phyloP scores from a whole-genome alignment of 2,329 filamentous ascomycete species.

The Ophiostoma populinum region DNA sequence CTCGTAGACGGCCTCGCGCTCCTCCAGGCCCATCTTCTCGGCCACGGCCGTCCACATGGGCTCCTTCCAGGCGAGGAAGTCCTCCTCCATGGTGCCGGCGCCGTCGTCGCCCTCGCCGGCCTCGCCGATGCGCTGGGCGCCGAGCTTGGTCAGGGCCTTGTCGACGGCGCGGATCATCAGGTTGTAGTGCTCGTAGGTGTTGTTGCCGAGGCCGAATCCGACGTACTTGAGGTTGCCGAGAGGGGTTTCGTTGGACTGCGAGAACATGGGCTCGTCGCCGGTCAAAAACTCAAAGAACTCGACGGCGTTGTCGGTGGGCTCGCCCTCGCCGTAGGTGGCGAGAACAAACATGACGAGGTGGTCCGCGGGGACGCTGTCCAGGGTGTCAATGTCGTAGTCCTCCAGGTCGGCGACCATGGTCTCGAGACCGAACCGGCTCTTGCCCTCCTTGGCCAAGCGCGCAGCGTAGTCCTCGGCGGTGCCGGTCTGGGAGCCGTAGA shows the following conservation, averaged over 20 bases:
- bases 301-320: constrained; percentile 95
- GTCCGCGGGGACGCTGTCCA: constrained; percentile 75
- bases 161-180: constrained; percentile 90
- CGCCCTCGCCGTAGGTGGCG: constrained; percentile 94
- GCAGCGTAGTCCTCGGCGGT: constrained; percentile 98
- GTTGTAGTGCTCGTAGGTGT: constrained; percentile 99
- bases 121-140: constrained; percentile 66
- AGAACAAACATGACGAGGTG: constrained; percentile 91
- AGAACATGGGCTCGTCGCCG: constrained; percentile 66
- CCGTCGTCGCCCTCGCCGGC: constrained; percentile 95
- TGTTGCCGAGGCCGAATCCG: constrained; percentile 92
- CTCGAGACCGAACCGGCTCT: constrained; percentile 86
- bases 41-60: constrained; percentile 88
- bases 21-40: constrained; percentile 72
- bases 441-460: constrained; percentile 88
- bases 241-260: constrained; percentile 53
- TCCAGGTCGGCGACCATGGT: constrained; percentile 97
- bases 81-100: constrained; percentile 98
- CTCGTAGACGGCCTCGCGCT: constrained; percentile 92
- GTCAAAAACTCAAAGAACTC: constrained; percentile 97
- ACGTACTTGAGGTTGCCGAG: constrained; percentile 81
- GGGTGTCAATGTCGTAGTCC: constrained; percentile 91
- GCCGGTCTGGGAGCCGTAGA: constrained; percentile 96
- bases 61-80: constrained; percentile 97
- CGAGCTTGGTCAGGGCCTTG: constrained; percentile 62